Percentiles rank a stretch among this genome's conserved stretches.
Conservation (phyloP, 345 rosid species). For the Salix suchowensis region DNA sequence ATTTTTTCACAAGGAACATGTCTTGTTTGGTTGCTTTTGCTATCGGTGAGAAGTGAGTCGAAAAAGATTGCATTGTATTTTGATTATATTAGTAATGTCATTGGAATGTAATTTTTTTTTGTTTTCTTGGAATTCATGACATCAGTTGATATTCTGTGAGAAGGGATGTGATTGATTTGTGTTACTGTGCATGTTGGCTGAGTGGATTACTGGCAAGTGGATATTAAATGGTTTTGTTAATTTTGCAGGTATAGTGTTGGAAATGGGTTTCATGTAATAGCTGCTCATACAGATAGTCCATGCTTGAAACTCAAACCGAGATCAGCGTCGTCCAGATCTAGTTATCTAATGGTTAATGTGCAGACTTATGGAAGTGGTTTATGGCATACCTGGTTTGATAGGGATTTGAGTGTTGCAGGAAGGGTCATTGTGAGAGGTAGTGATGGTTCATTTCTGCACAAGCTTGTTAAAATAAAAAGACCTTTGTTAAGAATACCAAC, state of each 20-base stretch:
- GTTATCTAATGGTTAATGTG: constrained; percentile 84
- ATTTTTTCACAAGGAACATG: constrained; percentile 91
- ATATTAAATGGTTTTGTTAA: not conserved
- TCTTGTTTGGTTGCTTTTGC: constrained; percentile 93
- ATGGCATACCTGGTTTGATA: constrained; percentile 98
- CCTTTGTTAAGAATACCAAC: constrained; percentile 85
- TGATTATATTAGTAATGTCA: too few species aligned
- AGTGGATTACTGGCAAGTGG: not conserved
- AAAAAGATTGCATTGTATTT: not conserved
- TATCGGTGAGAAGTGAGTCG: constrained; percentile 75
- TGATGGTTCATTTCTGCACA: constrained; percentile 65
- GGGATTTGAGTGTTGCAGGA: constrained; percentile 96
- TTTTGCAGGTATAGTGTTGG: constrained; percentile 68
- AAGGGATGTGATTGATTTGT: too few species aligned
- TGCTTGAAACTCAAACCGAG: constrained; percentile 92
- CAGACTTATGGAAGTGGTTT: constrained; percentile 95
- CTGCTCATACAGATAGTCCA: constrained; percentile 95
- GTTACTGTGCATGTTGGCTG: not conserved
- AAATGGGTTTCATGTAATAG: constrained; percentile 82
- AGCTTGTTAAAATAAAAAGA: constrained; percentile 77
- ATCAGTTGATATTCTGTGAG: too few species aligned
- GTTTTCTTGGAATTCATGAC: too few species aligned
- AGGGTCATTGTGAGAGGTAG: constrained; percentile 67
- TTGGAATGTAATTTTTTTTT: too few species aligned
- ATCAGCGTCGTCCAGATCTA: constrained; percentile 80